A percentile compares a stretch with the other conserved stretches of the same genome.
phyloP scores from a whole-genome alignment of 2,329 filamentous ascomycete species.

The Aspergillus puulaauensis region DNA sequence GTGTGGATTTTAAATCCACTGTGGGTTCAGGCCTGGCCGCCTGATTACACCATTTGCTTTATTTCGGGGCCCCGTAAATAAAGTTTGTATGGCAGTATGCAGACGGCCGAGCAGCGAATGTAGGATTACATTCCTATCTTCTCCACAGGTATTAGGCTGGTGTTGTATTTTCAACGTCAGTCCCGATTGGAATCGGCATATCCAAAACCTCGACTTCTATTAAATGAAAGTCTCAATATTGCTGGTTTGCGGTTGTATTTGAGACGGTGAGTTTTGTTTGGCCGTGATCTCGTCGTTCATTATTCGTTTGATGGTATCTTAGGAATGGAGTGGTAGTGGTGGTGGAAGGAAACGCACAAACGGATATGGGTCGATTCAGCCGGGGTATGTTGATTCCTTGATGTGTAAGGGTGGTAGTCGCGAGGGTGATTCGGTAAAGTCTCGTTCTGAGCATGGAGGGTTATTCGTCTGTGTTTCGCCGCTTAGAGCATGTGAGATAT shows the following conservation, averaged over 20 bases:
- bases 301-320: constrained; percentile 4
- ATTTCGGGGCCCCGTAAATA: background rate
- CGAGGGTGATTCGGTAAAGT: constrained; percentile 20
- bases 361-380: background rate
- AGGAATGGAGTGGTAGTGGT: background rate
- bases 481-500: constrained; percentile 30
- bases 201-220: background rate
- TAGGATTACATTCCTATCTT: background rate
- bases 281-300: constrained; percentile 15
- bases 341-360: background rate
- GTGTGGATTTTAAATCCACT: background rate
- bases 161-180: background rate
- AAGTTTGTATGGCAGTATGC: background rate
- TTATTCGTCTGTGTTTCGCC: constrained; percentile 28
- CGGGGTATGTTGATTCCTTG: background rate
- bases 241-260: background rate
- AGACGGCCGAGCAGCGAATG: background rate
- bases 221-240: background rate
- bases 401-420: background rate
- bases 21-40: background rate
- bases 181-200: background rate
- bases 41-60: too few species aligned
- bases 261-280: background rate
- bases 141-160: background rate
- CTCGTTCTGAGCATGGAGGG: constrained; percentile 13